phyloP scores from a whole-genome alignment of 1,284 basidiomycete genomes.

The Chondrostereum purpureum region DNA sequence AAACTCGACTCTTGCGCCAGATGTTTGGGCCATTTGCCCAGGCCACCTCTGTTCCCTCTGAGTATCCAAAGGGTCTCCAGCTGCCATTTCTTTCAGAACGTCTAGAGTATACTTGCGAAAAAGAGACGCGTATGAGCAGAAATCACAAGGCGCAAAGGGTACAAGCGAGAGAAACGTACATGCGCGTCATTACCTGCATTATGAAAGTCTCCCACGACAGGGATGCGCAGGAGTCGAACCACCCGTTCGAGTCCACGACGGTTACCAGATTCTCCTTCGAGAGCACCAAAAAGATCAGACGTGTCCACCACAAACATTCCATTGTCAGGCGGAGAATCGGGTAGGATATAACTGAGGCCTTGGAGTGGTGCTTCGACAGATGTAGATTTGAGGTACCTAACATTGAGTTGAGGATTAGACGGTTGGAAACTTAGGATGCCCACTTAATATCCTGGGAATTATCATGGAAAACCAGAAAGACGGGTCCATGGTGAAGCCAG shows the following conservation, averaged over 20 bases:
- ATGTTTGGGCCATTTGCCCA: slow-evolving; percentile 38
- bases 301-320: slow-evolving; percentile 71
- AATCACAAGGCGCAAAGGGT: too few relatives aligned
- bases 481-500: slow-evolving; percentile 42
- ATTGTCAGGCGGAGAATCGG: slow-evolving; percentile 40
- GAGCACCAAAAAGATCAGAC: slow-evolving; percentile 60
- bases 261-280: slow-evolving; percentile 54
- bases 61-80: slow-evolving; percentile 59
- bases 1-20: slow-evolving; percentile 46
- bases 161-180: slow-evolving; percentile 33
- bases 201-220: slow-evolving; percentile 52
- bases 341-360: slow-evolving; percentile 48
- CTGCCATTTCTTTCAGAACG: slow-evolving; percentile 60
- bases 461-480: slow-evolving; percentile 81
- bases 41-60: slow-evolving; percentile 71
- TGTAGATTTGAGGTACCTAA: slow-evolving; percentile 47
- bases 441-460: slow-evolving; percentile 67
- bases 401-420: not conserved
- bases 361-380: slow-evolving; percentile 45
- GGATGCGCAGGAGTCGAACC: slow-evolving; percentile 55
- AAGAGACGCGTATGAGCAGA: slow-evolving; percentile 3
- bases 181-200: slow-evolving; percentile 85
- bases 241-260: slow-evolving; percentile 50
- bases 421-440: slow-evolving; percentile 14
- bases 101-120: slow-evolving; percentile 56